phyloP scores from a whole-genome alignment of 23 red algal species.

The Gracilaria domingensis region DNA sequence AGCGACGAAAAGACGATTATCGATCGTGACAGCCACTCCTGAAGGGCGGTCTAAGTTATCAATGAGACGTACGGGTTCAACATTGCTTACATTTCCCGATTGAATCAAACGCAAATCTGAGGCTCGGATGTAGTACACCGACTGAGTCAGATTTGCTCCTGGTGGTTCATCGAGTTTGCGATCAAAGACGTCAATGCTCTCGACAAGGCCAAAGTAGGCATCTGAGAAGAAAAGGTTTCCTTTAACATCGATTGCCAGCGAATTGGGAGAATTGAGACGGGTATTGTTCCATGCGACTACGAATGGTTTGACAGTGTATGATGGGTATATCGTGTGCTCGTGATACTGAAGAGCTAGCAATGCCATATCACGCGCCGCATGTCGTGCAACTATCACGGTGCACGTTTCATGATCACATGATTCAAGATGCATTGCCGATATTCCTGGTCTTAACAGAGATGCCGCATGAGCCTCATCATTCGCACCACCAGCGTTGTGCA shows the following conservation, averaged over 20 bases:
- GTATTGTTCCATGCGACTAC: background rate
- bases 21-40: background rate
- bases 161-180: constrained; percentile 19
- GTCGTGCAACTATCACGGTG: background rate
- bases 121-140: constrained; percentile 14
- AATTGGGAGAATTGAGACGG: constrained; percentile 7
- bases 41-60: constrained; percentile 13
- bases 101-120: background rate
- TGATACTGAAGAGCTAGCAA: background rate
- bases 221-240: constrained; percentile 18
- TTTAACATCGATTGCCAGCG: constrained; percentile 5
- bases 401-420: background rate
- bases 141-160: background rate
- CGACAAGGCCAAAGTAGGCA: constrained; percentile 24
- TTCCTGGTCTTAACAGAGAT: constrained; percentile 7
- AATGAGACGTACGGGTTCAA: background rate
- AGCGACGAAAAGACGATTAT: constrained; percentile 6
- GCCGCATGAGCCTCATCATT: background rate
- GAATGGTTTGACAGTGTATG: background rate
- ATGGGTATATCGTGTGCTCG: background rate
- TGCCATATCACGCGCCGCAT: constrained; percentile 4
- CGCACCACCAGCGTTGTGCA: background rate
- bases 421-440: background rate
- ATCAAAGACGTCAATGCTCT: constrained; percentile 14
- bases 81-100: background rate